Evolutionary conservation across 73 alveolate genomes (phyloP).

Genomic region (Tetrahymena borealis): DNA sequence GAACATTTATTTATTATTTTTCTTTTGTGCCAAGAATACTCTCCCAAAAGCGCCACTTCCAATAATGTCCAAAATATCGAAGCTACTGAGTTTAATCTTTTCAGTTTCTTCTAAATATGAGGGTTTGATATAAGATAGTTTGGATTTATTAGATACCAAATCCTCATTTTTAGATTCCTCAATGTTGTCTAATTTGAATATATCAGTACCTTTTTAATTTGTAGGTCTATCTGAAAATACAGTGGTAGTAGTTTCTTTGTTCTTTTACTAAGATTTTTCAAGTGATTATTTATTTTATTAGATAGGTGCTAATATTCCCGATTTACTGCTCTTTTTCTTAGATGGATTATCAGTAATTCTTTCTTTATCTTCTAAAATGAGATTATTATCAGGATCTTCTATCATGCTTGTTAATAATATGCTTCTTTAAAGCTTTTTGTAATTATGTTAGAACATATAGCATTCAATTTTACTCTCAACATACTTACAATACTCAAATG

Average conservation of each 20-base stretch:
- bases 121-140: background rate
- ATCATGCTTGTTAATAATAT: background rate
- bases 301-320: background rate
- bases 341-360: background rate
- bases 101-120: background rate
- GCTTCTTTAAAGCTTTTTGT: background rate
- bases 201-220: background rate
- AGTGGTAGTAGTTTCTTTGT: background rate
- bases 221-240: background rate
- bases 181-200: background rate
- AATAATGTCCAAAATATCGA: background rate
- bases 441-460: background rate
- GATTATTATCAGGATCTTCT: background rate
- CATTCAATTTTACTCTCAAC: background rate
- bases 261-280: background rate
- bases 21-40: background rate
- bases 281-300: background rate
- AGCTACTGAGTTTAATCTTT: background rate
- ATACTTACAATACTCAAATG: background rate
- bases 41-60: slow-evolving; percentile 3
- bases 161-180: background rate
- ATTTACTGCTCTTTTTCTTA: background rate
- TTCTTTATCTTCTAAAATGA: background rate
- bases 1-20: background rate
- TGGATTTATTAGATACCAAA: background rate